Conservation (phyloP, 1,284 basidiomycete species). For the Ceratorhiza oryzae-sativae region DNA sequence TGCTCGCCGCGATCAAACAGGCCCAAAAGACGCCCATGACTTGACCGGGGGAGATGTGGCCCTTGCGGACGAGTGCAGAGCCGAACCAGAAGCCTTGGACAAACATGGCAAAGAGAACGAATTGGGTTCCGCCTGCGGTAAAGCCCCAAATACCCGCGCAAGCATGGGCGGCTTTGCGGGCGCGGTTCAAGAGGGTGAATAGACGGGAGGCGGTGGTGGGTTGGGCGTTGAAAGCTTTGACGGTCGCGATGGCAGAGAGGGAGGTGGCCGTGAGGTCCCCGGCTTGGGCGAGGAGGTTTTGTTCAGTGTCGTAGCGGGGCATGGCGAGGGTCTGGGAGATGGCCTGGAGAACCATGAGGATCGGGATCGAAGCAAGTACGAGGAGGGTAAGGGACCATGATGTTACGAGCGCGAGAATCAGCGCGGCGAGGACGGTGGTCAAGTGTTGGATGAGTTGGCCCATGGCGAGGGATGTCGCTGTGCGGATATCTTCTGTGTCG, state of each 20-base stretch:
- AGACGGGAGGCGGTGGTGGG: constrained; percentile 65
- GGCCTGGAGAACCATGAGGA: constrained; percentile 77
- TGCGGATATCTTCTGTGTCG: constrained; percentile 93
- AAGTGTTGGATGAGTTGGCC: constrained; percentile 83
- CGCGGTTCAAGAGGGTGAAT: constrained; percentile 57
- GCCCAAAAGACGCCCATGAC: constrained; percentile 99
- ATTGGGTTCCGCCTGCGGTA: constrained; percentile 73
- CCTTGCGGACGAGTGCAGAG: constrained; percentile 79
- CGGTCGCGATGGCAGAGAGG: constrained; percentile 81
- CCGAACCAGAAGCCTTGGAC: constrained; percentile 98
- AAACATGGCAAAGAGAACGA: constrained; percentile 89
- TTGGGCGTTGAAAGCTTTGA: constrained; percentile 95
- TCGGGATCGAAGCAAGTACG: constrained; percentile 89
- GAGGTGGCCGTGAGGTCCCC: constrained; percentile 83
- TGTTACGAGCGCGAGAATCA: constrained; percentile 81
- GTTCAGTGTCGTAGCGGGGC: constrained; percentile 74
- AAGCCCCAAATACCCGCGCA: constrained; percentile 80
- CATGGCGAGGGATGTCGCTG: constrained; percentile 78
- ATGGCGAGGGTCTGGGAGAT: constrained; percentile 73
- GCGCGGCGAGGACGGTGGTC: constrained; percentile 79
- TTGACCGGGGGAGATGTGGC: constrained; percentile 70
- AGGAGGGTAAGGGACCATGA: constrained; percentile 89
- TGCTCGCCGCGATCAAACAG: constrained; percentile 85
- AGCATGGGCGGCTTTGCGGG: constrained; percentile 55
- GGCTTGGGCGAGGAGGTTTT: constrained; percentile 70